Percentiles rank a stretch among this genome's conserved stretches.
phyloP scores from a whole-genome alignment of 352 stramenopile species.

The Phytophthora melonis region DNA sequence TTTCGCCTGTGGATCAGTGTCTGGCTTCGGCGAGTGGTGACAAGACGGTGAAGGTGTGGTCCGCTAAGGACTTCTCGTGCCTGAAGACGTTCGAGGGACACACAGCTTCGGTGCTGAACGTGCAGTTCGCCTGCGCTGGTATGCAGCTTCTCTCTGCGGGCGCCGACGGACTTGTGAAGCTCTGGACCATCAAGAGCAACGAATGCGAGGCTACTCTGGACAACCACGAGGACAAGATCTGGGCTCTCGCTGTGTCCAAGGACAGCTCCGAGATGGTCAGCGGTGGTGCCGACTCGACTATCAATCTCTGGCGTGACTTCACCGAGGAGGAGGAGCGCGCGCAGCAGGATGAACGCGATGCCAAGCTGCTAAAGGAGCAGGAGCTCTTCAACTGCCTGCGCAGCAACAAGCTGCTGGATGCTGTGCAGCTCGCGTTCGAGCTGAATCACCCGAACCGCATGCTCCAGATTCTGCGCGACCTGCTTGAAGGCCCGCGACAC shows the following conservation, averaged over 20 bases:
- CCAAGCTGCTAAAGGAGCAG: constrained; percentile 96
- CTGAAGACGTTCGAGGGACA: constrained; percentile 97
- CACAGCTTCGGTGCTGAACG: constrained; percentile 89
- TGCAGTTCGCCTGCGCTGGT: constrained; percentile 91
- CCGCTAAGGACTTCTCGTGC: constrained; percentile 94
- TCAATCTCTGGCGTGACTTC: constrained; percentile 96
- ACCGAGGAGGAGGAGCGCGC: constrained; percentile 92
- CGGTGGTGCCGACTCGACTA: constrained; percentile 94
- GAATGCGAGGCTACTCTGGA: constrained; percentile 98
- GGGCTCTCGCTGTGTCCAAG: constrained; percentile 93
- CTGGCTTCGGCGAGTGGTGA: constrained; percentile 96
- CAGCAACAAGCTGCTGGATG: constrained; percentile 90
- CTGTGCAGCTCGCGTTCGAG: constrained; percentile 91
- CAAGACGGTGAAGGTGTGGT: constrained; percentile 98
- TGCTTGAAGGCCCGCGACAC: constrained; percentile 80
- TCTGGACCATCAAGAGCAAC: constrained; percentile 98
- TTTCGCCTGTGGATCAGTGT: constrained; percentile 96
- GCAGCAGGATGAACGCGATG: constrained; percentile 84
- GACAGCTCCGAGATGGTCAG: constrained; percentile 93
- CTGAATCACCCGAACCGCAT: constrained; percentile 94
- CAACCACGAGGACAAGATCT: constrained; percentile 98
- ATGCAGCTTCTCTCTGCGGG: constrained; percentile 96
- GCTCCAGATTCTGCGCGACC: constrained; percentile 90
- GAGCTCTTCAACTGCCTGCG: constrained; percentile 95
- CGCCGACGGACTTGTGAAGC: constrained; percentile 97